Evolutionary conservation across 805 yeast species (phyloP).

Genomic region (Lachancea meyersii): DNA sequence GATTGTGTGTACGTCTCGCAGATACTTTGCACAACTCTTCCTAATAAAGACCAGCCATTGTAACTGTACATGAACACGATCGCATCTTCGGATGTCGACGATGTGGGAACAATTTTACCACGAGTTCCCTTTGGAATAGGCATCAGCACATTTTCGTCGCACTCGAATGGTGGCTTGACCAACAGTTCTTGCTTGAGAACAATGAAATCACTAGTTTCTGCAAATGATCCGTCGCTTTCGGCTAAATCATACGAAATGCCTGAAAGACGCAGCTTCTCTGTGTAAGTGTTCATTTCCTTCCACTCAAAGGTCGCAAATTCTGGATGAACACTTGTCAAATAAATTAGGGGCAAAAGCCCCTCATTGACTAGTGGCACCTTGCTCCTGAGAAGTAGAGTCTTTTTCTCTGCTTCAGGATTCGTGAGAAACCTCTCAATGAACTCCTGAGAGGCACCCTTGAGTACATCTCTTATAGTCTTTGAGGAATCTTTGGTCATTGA

Average conservation of each 20-base stretch:
- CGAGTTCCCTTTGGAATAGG: constrained; percentile 51
- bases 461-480: constrained; percentile 25
- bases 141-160: constrained; percentile 38
- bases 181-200: constrained; percentile 43
- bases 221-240: constrained; percentile 33
- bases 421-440: constrained; percentile 37
- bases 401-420: constrained; percentile 31
- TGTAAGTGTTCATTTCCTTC: constrained; percentile 52
- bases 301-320: constrained; percentile 63
- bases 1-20: constrained; percentile 24
- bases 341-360: constrained; percentile 52
- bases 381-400: constrained; percentile 47
- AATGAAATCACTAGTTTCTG: constrained; percentile 40
- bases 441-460: constrained; percentile 28
- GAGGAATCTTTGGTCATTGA: constrained; percentile 39
- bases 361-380: constrained; percentile 60
- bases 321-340: constrained; percentile 55
- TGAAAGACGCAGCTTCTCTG: constrained; percentile 40
- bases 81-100: constrained; percentile 30
- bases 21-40: constrained; percentile 66
- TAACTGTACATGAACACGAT: constrained; percentile 67
- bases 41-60: constrained; percentile 84
- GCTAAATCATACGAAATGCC: constrained; percentile 38
- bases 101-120: constrained; percentile 62
- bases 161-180: constrained; percentile 53